Conservation (phyloP, 805 yeast species). For the Hanseniaspora jakobsenii region DNA sequence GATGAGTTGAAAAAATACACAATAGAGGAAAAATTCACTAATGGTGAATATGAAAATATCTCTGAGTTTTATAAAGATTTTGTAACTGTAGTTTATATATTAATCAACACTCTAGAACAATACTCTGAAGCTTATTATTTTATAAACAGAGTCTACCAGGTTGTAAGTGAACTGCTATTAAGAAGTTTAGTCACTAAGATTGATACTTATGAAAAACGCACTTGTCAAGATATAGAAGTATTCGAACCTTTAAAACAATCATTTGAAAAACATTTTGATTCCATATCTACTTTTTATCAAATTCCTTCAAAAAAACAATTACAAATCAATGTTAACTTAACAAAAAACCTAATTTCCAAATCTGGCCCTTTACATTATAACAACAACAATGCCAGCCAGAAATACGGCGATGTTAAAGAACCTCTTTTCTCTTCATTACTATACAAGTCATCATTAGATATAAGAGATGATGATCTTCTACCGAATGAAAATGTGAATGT, state of each 20-base stretch:
- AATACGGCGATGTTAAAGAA: too few species aligned
- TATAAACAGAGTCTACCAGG: constrained; percentile 52
- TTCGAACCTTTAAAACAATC: constrained; percentile 31
- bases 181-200: constrained; percentile 38
- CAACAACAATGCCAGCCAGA: constrained; percentile 27
- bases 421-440: constrained; percentile 72
- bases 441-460: constrained; percentile 61
- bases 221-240: constrained; percentile 18
- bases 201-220: too few species aligned
- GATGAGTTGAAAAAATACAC: constrained; percentile 27
- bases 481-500: constrained; percentile 52
- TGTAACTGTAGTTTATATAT: constrained; percentile 41
- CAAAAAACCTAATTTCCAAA: background rate
- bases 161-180: constrained; percentile 48
- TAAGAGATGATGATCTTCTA: constrained; percentile 52
- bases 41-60: constrained; percentile 30
- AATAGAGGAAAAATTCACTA: constrained; percentile 33
- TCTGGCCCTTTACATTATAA: background rate
- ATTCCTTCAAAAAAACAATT: constrained; percentile 54
- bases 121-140: constrained; percentile 40
- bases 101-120: constrained; percentile 36
- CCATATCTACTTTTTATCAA: constrained; percentile 42
- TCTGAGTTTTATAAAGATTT: constrained; percentile 52
- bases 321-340: constrained; percentile 37
- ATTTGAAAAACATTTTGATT: constrained; percentile 46